Evolutionary conservation across 2,329 filamentous ascomycete genomes (phyloP).

Genomic region (Pezicula neosporulosa): DNA sequence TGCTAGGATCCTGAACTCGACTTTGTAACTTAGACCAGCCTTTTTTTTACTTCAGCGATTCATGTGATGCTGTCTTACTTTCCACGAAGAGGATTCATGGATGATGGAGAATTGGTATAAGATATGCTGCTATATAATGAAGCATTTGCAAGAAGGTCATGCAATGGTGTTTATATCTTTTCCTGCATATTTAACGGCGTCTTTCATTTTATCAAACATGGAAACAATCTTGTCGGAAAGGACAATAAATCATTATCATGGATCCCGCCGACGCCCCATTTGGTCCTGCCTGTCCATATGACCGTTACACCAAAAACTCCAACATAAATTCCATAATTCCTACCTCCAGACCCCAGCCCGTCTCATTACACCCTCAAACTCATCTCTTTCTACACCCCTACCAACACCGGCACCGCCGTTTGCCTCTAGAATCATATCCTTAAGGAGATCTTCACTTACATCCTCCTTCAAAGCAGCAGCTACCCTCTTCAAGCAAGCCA

Average conservation of each 20-base stretch:
- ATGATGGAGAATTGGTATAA: too few species aligned
- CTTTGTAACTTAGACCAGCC: too few species aligned
- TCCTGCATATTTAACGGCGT: constrained; percentile 1
- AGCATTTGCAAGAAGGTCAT: background rate
- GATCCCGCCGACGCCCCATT: background rate
- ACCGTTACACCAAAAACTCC: constrained; percentile 3
- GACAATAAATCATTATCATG: background rate
- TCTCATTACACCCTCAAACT: constrained; percentile 38
- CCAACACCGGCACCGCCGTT: constrained; percentile 74
- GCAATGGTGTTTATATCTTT: background rate
- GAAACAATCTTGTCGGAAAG: background rate
- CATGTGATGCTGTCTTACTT: too few species aligned
- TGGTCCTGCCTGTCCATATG: constrained; percentile 34
- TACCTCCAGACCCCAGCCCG: constrained; percentile 27
- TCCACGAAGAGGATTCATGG: too few species aligned
- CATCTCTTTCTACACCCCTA: constrained; percentile 69
- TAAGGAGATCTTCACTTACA: constrained; percentile 76
- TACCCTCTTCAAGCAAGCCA: constrained; percentile 74
- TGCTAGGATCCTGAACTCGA: too few species aligned
- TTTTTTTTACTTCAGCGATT: too few species aligned
- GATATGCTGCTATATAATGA: background rate
- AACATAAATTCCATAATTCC: constrained; percentile 42
- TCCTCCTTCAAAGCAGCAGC: constrained; percentile 81
- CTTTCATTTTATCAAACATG: background rate
- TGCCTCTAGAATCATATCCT: constrained; percentile 93